Conservation (phyloP, 768 basidiomycete species). For the Russula ochroleuca region DNA sequence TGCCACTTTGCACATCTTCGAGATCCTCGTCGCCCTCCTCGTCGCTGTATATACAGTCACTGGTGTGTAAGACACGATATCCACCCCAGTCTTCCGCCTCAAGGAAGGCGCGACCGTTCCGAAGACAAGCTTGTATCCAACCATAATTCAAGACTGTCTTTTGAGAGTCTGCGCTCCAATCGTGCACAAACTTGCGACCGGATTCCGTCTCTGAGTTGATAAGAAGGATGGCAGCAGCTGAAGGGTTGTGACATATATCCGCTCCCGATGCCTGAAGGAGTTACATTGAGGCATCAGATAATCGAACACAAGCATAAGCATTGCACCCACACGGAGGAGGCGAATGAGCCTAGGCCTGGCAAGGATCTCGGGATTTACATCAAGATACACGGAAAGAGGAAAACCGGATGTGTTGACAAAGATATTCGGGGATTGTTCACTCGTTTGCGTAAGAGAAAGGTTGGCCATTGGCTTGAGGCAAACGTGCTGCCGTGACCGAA, state of each 20-base stretch:
- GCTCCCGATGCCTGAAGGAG: conserved; percentile 51
- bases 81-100: conserved; percentile 53
- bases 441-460: conserved; percentile 11
- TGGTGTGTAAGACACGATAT: conserved; percentile 18
- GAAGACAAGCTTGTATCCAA: conserved; percentile 51
- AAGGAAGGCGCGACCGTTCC: conserved; percentile 43
- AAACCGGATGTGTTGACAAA: conserved; percentile 41
- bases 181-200: conserved; percentile 53
- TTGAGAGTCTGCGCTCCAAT: conserved; percentile 48
- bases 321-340: conserved; percentile 22
- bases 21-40: conserved; percentile 9
- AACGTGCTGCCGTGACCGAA: background rate
- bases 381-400: conserved; percentile 51
- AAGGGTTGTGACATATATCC: conserved; percentile 46
- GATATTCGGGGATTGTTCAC: conserved; percentile 29
- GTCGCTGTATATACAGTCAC: conserved; percentile 27
- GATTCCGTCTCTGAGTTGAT: conserved; percentile 51
- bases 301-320: background rate
- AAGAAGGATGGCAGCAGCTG: conserved; percentile 53
- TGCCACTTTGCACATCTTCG: conserved; percentile 1
- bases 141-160: conserved; percentile 49
- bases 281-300: background rate
- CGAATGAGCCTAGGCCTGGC: conserved; percentile 51
- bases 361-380: conserved; percentile 47
- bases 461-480: background rate